Base-by-base conservation (phyloP, 805 yeast genomes). In the Metschnikowia corniflorae region DNA sequence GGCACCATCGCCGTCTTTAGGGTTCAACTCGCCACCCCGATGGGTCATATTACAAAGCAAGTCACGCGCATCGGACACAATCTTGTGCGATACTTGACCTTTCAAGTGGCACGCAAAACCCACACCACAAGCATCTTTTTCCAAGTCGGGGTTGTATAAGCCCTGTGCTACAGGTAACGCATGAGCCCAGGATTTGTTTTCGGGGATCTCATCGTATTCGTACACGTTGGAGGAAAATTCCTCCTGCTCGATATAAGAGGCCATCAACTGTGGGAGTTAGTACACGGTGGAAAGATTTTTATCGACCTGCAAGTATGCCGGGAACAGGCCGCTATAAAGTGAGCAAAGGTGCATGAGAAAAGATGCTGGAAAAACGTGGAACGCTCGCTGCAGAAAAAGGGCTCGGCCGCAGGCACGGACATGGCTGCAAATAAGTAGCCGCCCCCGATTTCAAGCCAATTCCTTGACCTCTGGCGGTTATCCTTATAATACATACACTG, bases 1-100 rank as follows among this genome's bases (percentile, higher is more conserved):
- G 18, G 98, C 98, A 65, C 98, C 98, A 60, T 91, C 98, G 64
- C 98, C 98, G 60, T 91, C 96, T 54, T 88, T 79, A 16, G 97
- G 95, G 57, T 89, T 96, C 42, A 96, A 95, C 43, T 89, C 96
- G 26, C 97, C 97, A 58, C 98, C 98, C 68, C 98, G 80, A 64
- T 91, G 98, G 44, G 97, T 86, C 98, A 91, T 93, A 68, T 93
- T 91, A 70, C 97, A 89, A 37, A 91, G 78, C 54, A 91, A 69
- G 57, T 77, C 78, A 50, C 79, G 72, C 27, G 96, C 96, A 67
- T 93, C 97, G 27, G 94, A 80, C 42, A 91, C 88, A 51, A 91
- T 87, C 58, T 89, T 88, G 70, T 93, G 98, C 36, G 94, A 82
- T 18, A 80, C 76, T 20, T 71, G 58, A 39, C 97, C 97, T 62